Evolutionary conservation across 306 rosid species (phyloP), one percentile per base, ranked within the genome.

Genomic region (Hippophae gyantsensis): DNA sequence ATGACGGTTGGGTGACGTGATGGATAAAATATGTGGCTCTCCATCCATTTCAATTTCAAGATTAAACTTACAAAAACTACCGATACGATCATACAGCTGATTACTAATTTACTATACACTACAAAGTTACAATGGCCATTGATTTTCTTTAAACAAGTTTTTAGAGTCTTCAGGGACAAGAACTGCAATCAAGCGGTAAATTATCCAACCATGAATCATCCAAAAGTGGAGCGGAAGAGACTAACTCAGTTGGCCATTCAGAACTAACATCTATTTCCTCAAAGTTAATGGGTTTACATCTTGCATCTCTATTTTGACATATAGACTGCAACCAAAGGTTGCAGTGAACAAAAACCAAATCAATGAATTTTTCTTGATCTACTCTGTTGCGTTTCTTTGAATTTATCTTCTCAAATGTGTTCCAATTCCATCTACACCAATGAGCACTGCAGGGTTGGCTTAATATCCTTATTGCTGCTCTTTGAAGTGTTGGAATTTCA

Each of bases 391-490:
- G 78, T 43, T 73, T 75, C 76, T 75, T 75, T 60, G 53, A 53
- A 68, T 87, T 86, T 42, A 84, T 10, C 42, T 68, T 77, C 61
- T 74, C 75, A 48, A 84, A 81, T 10, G 81, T 79, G 69, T 66
- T 67, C 88, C 88, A 84, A 59, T 81, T 84, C 84, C 85, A 87
- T 53, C 71, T 46, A 61, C 81, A 79, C 82, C 86, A 73, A 71
- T 75, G 85, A 58, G 83, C 79, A 64, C 95, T 84, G 54, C 90
- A 87, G 5, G 90, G 86, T 76, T 87, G 89, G 71, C 78, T 71
- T 52, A 84, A 68, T 68, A 86, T 86, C 76, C 81, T 48, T 52
- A 81, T 64, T 38, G 95, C 95, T 10, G 62, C 80, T 65, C 72
- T 84, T 67, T 86, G 90, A 38, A 84, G 81, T 0, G 83, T 64